Evolutionary conservation across 139 green algal species (phyloP).

Genomic region (Gonium pectorale): DNA sequence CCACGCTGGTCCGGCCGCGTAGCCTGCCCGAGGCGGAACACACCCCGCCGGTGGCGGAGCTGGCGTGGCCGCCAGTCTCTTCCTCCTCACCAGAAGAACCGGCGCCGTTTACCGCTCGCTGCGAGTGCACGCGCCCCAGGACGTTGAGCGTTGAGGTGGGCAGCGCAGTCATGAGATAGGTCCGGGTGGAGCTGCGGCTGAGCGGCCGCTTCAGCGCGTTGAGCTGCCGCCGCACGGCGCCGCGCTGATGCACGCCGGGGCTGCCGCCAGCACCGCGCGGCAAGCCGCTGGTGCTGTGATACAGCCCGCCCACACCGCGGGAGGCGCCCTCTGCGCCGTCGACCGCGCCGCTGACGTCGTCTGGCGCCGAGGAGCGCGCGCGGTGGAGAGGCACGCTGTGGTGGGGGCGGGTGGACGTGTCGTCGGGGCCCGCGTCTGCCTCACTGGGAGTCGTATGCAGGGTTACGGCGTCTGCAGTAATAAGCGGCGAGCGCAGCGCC

Average conservation of each 20-base stretch:
- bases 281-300: slow-evolving; percentile 10
- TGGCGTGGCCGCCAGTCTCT: no score
- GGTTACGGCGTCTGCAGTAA: no score
- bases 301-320: no score
- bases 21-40: no score
- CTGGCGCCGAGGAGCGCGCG: no score
- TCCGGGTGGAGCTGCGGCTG: slow-evolving; percentile 31
- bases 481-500: no score
- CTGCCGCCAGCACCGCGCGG: background rate
- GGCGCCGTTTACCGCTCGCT: no score
- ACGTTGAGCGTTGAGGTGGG: slow-evolving; percentile 39
- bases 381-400: slow-evolving; percentile 13
- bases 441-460: no score
- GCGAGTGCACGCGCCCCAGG: slow-evolving; percentile 17
- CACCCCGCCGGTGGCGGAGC: no score
- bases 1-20: no score
- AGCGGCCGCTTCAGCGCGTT: slow-evolving; percentile 28
- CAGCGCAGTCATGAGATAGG: slow-evolving; percentile 15
- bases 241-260: background rate
- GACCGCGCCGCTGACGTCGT: background rate
- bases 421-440: no score
- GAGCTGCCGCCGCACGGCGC: slow-evolving; percentile 5
- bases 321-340: background rate
- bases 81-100: no score
- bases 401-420: background rate